Conservation (phyloP, 2,329 filamentous ascomycete genomes). For the Diaporthe nobilis region DNA sequence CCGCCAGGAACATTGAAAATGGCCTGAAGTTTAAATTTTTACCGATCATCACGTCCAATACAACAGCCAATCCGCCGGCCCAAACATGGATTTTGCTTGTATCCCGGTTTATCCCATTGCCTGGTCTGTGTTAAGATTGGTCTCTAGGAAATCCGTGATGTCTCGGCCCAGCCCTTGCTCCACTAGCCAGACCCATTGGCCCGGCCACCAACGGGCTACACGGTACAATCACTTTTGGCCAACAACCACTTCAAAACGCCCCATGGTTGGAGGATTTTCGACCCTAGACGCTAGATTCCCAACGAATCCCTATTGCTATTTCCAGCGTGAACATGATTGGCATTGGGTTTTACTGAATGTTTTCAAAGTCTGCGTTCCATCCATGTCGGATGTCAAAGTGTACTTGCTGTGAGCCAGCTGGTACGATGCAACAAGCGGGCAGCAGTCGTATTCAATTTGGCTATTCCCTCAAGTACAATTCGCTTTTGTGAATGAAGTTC, state of each 20-base stretch:
- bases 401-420: background rate
- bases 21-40: background rate
- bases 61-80: background rate
- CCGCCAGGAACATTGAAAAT: background rate
- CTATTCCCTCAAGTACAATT: accelerated
- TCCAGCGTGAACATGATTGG: background rate
- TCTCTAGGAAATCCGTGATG: background rate
- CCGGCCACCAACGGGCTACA: background rate
- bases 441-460: accelerated
- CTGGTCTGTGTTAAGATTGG: background rate
- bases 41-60: no score
- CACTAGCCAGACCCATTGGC: background rate
- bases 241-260: background rate
- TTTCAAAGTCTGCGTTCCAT: background rate
- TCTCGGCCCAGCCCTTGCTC: background rate
- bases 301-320: background rate
- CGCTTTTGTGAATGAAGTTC: accelerated
- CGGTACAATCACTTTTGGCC: background rate
- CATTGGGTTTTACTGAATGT: background rate
- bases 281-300: no score
- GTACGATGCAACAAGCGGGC: background rate
- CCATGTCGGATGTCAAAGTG: background rate
- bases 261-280: background rate
- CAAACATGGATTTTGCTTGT: background rate
- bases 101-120: background rate